phyloP scores from a whole-genome alignment of 2,329 filamentous ascomycete genomes.

The Venturia pyrina region DNA sequence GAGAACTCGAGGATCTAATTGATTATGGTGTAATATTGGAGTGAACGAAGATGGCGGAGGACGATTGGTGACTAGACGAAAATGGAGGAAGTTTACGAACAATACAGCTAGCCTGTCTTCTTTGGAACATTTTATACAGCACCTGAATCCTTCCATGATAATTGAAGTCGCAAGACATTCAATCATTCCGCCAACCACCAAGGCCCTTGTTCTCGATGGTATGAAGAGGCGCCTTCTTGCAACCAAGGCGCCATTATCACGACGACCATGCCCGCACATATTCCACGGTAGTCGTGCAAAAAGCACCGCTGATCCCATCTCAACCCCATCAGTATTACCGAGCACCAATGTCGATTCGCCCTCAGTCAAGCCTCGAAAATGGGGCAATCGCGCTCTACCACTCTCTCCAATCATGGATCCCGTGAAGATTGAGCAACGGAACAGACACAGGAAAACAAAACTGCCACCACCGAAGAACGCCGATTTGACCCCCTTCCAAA shows the following conservation, averaged over 20 bases:
- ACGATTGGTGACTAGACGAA: too few relatives aligned
- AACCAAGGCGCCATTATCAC: not conserved
- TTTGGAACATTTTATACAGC: not conserved
- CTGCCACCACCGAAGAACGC: not conserved
- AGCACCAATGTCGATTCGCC: not conserved
- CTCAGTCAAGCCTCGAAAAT: not conserved
- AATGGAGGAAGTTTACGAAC: too few relatives aligned
- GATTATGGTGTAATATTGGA: too few relatives aligned
- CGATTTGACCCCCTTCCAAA: slow-evolving; percentile 11
- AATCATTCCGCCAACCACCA: not conserved
- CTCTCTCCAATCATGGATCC: slow-evolving; percentile 13
- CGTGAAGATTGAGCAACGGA: slow-evolving; percentile 5
- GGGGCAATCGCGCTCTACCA: slow-evolving; percentile 7
- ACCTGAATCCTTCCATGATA: too few relatives aligned
- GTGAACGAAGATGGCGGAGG: not conserved
- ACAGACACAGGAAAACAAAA: slow-evolving; percentile 2
- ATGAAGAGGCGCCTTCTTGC: not conserved
- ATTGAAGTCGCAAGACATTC: too few relatives aligned
- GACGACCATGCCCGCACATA: not conserved
- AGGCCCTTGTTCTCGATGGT: not conserved
- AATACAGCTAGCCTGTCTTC: not conserved
- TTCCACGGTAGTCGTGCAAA: not conserved
- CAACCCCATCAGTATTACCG: not conserved
- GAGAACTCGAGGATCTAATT: too few relatives aligned
- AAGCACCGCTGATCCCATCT: not conserved